Evolutionary conservation across 2,329 filamentous ascomycete species (phyloP).

Genomic region (Aaosphaeria pasadenensis): DNA sequence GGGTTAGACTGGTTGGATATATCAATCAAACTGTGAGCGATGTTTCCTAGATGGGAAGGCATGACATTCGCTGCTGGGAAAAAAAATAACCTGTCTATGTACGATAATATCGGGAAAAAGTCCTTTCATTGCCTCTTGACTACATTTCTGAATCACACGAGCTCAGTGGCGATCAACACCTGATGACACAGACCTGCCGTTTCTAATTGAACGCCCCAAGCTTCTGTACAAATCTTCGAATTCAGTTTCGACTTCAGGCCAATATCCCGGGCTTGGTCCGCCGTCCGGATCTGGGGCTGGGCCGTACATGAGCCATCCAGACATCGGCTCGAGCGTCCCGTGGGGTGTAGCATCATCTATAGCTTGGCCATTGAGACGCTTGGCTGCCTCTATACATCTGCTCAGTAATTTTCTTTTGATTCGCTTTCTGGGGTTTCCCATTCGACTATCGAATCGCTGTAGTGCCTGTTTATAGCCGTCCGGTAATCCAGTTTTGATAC

Average conservation of each 20-base stretch:
- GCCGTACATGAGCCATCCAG: constrained; percentile 6
- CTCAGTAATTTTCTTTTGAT: constrained; percentile 2
- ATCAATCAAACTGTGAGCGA: constrained; percentile 64
- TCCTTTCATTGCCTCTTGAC: too few species aligned
- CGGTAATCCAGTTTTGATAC: constrained; percentile 2
- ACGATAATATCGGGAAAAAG: too few species aligned
- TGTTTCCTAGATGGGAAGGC: too few species aligned
- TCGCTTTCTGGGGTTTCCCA: constrained; percentile 4
- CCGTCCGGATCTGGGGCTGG: neutral
- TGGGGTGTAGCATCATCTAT: constrained; percentile 1
- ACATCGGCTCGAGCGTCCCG: constrained; percentile 1
- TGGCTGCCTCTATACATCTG: constrained; percentile 3
- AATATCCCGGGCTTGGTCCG: neutral
- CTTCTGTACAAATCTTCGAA: too few species aligned
- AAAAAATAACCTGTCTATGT: too few species aligned
- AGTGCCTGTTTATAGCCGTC: constrained; percentile 4
- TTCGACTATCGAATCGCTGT: constrained; percentile 2
- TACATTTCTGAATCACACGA: too few species aligned
- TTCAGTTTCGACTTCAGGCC: too few species aligned
- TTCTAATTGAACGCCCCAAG: too few species aligned
- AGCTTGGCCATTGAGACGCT: constrained; percentile 2
- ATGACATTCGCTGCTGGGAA: too few species aligned
- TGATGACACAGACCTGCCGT: too few species aligned
- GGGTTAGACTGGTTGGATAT: constrained; percentile 63
- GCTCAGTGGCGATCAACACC: too few species aligned